A percentile compares a stretch with the other conserved stretches of the same genome.
These are phyloP conservation scores for Phytophthora agathidicida DNA, from an alignment of 352 stramenopile species.

Conservation along the genomic window DNA sequence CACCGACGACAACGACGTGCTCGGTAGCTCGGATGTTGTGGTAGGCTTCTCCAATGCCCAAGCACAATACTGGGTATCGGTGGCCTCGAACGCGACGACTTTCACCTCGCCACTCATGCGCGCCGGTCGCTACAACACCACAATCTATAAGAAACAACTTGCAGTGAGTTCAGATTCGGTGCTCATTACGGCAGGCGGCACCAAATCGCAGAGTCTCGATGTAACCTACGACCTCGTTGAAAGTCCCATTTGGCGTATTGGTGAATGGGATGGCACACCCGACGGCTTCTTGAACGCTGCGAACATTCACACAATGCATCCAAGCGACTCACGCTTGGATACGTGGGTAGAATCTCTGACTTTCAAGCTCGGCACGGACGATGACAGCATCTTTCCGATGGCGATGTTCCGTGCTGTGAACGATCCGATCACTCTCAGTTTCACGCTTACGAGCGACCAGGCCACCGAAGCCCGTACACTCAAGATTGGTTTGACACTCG, in stretches of 20 bases:
- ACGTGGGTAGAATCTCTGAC: too few relatives aligned
- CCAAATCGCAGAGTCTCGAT: constrained; percentile 34
- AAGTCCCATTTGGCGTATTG: constrained; percentile 49
- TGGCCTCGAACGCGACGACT: constrained; percentile 21
- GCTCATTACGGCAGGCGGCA: constrained; percentile 20
- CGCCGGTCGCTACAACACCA: constrained; percentile 46
- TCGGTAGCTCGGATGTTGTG: constrained; percentile 34
- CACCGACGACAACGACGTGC: constrained; percentile 28
- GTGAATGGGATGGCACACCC: constrained; percentile 41
- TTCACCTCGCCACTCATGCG: constrained; percentile 58
- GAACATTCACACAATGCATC: constrained; percentile 65
- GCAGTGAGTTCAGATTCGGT: constrained; percentile 35
- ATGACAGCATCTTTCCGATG: constrained; percentile 39
- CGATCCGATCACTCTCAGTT: constrained; percentile 43
- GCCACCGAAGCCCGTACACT: constrained; percentile 36
- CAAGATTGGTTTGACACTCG: constrained; percentile 50
- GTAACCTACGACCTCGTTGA: constrained; percentile 19
- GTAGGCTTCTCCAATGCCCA: constrained; percentile 43
- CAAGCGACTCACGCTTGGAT: constrained; percentile 45
- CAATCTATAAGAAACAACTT: constrained; percentile 58
- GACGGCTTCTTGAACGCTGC: constrained; percentile 54
- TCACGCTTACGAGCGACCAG: constrained; percentile 35
- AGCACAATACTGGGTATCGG: constrained; percentile 54
- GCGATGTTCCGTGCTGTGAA: constrained; percentile 57
- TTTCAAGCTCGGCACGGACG: constrained; percentile 30